phyloP scores from a whole-genome alignment of 208 protist species.

The Leishmania braziliensis region DNA sequence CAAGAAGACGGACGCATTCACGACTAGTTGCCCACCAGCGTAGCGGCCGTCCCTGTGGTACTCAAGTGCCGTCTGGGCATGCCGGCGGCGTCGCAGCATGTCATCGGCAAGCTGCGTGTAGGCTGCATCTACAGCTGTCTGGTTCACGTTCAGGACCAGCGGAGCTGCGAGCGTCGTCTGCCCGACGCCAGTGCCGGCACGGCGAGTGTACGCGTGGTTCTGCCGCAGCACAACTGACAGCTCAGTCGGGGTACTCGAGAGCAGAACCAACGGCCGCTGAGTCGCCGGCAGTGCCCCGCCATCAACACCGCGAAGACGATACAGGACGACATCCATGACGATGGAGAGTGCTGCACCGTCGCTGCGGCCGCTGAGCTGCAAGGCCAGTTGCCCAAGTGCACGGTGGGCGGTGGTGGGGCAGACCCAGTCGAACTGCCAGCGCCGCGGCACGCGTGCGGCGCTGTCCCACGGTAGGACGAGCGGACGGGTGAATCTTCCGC shows the following conservation, averaged over 20 bases:
- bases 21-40: constrained; percentile 47
- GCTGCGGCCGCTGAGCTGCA: constrained; percentile 11
- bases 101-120: constrained; percentile 74
- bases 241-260: constrained; percentile 47
- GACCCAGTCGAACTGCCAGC: constrained; percentile 63
- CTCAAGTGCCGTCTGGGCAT: constrained; percentile 38
- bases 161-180: constrained; percentile 9
- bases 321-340: constrained; percentile 65
- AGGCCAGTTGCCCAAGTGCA: constrained; percentile 25
- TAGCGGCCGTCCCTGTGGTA: constrained; percentile 51
- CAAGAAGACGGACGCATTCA: constrained; percentile 83
- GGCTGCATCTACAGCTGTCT: constrained; percentile 45
- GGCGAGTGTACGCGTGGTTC: constrained; percentile 9
- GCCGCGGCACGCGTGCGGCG: constrained; percentile 39
- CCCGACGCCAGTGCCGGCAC: not conserved
- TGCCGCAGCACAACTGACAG: constrained; percentile 33
- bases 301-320: constrained; percentile 57
- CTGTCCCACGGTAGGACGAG: constrained; percentile 60
- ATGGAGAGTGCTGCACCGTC: constrained; percentile 29
- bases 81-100: constrained; percentile 59
- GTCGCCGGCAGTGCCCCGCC: constrained; percentile 51
- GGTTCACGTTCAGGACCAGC: constrained; percentile 50
- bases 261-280: constrained; percentile 60
- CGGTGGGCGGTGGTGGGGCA: constrained; percentile 59
- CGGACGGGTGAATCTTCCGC: constrained; percentile 39